A percentile compares a stretch with the other conserved stretches of the same genome.
Evolutionary conservation across 1,284 basidiomycete genomes (phyloP).

Genomic region (Wallemia ichthyophaga): DNA sequence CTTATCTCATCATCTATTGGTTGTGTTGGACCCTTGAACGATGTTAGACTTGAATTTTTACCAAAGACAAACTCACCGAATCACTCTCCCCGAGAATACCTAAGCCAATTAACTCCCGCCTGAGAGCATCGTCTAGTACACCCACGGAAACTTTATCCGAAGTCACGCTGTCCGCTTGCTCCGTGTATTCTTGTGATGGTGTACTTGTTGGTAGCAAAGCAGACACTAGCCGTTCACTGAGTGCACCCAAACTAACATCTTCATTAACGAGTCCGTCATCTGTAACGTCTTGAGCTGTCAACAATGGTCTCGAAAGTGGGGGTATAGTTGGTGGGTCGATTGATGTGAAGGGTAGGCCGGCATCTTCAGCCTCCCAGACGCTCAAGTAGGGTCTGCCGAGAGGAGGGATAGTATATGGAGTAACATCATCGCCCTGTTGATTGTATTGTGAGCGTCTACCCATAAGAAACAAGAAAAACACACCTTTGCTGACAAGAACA

Average conservation of each 20-base stretch:
- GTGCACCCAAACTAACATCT: not conserved
- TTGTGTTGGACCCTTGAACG: not conserved
- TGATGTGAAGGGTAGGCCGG: not conserved
- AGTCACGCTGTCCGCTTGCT: not conserved
- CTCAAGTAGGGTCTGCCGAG: not conserved
- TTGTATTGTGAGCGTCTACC: not conserved
- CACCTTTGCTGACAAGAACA: conserved; percentile 1
- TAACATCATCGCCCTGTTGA: not conserved
- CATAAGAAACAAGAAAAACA: not conserved
- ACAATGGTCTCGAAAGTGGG: not conserved
- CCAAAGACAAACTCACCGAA: too few relatives aligned
- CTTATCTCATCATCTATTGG: not conserved
- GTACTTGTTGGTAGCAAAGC: not conserved
- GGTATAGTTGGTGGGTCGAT: not conserved
- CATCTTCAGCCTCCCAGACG: conserved; percentile 1
- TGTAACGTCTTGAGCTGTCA: not conserved
- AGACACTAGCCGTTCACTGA: not conserved
- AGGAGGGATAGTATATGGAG: not conserved
- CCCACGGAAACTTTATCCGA: not conserved
- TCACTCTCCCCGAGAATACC: not conserved
- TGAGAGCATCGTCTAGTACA: not conserved
- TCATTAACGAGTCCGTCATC: not conserved
- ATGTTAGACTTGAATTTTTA: not conserved
- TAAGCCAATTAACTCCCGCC: not conserved
- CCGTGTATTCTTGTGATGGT: not conserved